Evolutionary conservation across 2,329 filamentous ascomycete genomes (phyloP), one percentile per base, ranked within the genome.

Genomic region (Anisogramma anomala): DNA sequence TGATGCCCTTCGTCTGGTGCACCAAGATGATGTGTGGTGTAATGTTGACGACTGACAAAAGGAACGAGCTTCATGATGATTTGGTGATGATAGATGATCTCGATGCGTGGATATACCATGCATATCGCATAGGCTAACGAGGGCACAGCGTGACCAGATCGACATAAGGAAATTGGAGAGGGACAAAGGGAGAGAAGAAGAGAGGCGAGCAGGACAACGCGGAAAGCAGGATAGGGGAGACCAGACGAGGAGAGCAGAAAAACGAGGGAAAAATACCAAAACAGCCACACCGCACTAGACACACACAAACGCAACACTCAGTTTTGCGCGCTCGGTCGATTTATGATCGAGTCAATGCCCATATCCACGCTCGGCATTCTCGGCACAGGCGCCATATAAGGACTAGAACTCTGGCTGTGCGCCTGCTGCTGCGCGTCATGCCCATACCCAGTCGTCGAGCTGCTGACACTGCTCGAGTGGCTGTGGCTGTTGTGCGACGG

Each of bases 321-420:
- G 31, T 40, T 36, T 33, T 44, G 45, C 18, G 54, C 52, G 26
- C 58, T 54, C 7, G 57, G 54, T 11, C 70, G 64, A 56, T 77
- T 74, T 50, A 78, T 73, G 44, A 78, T 69, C 37, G 70, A 63
- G 38, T 69, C 69, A 50, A 79, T 77, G 18, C 71, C 72, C 72
- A 79, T 77, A 50, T 77, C 74, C 36, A 70, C 68, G 48, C 70
- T 72, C 5, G 73, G 63, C 41, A 75, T 60, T 31, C 73, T 58
- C 49, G 67, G 64, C 7, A 61, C 58, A 48, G 64, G 60, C 36
- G 55, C 59, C 58, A 71, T 54, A 43, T 72, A 73, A 3, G 68
- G 66, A 43, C 68, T 70, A 20, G 58, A 59, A 9, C 60, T 61
- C 48, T 64, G 60, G 38, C 58, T 55, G 39, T 55, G 53, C 35